Percentiles rank a stretch among this genome's conserved stretches.
Conservation (phyloP, 495 filamentous ascomycete genomes). For the Bathelium albidoporum region DNA sequence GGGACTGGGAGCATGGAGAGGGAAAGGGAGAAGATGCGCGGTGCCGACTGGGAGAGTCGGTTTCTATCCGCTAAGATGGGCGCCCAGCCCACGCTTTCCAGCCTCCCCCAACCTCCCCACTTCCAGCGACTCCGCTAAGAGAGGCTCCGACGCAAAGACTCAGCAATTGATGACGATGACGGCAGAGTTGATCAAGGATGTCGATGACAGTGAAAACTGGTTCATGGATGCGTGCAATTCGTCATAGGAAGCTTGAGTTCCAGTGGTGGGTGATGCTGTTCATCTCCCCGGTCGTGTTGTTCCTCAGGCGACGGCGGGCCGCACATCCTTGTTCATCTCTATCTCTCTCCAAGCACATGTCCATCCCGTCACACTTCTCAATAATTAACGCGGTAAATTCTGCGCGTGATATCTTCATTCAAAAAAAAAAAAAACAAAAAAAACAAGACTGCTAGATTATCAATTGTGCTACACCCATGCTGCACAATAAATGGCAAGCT, state of each 20-base stretch:
- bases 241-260: not conserved
- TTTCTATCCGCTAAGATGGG: conserved; percentile 1
- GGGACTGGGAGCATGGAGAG: not conserved
- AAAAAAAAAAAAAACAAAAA: too few species aligned
- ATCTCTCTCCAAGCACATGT: not conserved
- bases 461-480: too few species aligned
- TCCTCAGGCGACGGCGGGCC: not conserved
- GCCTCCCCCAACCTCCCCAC: not conserved
- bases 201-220: not conserved
- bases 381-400: too few species aligned
- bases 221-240: not conserved
- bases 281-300: not conserved
- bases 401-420: too few species aligned
- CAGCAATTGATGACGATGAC: not conserved
- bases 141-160: not conserved
- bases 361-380: not conserved
- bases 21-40: not conserved
- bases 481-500: too few species aligned
- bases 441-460: too few species aligned
- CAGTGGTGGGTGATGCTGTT: not conserved
- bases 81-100: conserved; percentile 3
- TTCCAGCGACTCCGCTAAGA: not conserved
- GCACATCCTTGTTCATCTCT: not conserved
- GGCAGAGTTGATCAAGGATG: not conserved
- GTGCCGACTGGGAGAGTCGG: not conserved